Base-by-base conservation (phyloP, 768 basidiomycete species). In the Clavulina sp. region DNA sequence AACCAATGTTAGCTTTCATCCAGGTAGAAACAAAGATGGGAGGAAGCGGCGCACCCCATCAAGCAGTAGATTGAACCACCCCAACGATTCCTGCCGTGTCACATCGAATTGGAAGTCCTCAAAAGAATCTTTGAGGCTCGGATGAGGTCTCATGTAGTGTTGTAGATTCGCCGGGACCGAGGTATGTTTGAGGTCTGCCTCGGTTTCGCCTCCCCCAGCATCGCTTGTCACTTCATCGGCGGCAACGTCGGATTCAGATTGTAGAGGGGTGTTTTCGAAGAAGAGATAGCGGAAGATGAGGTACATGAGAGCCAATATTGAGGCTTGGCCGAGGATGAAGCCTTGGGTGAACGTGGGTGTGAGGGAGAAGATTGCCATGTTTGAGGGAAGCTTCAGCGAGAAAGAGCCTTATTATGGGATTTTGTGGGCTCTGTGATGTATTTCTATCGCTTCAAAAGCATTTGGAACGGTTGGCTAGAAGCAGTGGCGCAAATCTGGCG, bases 331-430 rank as follows among this genome's bases (percentile, higher is more conserved):
- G 41, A 96, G 66, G 34, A 99, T 70, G 32, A 99, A 75, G 16
- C 93, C 93, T 62, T 96, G 92, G 0, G 92, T 95, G 66, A 99
- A 99, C 1, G 87, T 91, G 21, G 83, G 85, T 58, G 83, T 78
- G 40, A 86, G 69, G 32, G 80, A 78, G 58, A 84, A 74, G 46
- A 85, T 62, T 66, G 48, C 47, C 51, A 44, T 49, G n/a, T n/a
- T n/a, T n/a, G n/a, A n/a, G n/a, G n/a, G n/a, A n/a, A n/a, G n/a
- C n/a, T n/a, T n/a, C n/a, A n/a, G n/a, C n/a, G n/a, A n/a, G n/a
- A n/a, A n/a, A n/a, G n/a, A n/a, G n/a, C n/a, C n/a, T n/a, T n/a
- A n/a, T n/a, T n/a, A n/a, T n/a, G n/a, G n/a, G n/a, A n/a, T n/a
- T n/a, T n/a, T n/a, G n/a, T n/a, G n/a, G n/a, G n/a, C n/a, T n/a